phyloP scores from a whole-genome alignment of 345 rosid species.

The Ceriops decandra region DNA sequence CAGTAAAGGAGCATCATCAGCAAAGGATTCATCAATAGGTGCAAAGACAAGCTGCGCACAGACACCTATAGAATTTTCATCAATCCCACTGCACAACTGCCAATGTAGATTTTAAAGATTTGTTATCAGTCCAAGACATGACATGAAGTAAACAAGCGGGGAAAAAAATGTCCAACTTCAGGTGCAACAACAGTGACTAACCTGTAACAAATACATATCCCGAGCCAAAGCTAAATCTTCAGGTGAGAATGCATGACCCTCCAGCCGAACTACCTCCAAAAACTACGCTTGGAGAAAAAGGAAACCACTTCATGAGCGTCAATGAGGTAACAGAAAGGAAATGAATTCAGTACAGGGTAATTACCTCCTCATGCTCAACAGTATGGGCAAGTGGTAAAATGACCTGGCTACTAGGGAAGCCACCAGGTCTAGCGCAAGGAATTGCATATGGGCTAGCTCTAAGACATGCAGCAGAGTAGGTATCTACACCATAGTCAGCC shows the following conservation, averaged over 20 bases:
- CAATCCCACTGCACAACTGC: constrained; percentile 86
- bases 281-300: constrained; percentile 38
- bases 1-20: constrained; percentile 92
- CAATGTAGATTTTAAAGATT: constrained; percentile 1
- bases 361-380: constrained; percentile 92
- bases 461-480: constrained; percentile 79
- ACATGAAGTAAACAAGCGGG: background rate
- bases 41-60: constrained; percentile 98
- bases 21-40: constrained; percentile 90
- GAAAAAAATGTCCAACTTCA: background rate
- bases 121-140: background rate
- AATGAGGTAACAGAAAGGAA: background rate
- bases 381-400: constrained; percentile 91
- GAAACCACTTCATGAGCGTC: background rate
- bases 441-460: constrained; percentile 79
- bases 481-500: constrained; percentile 94
- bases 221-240: constrained; percentile 80
- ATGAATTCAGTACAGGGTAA: background rate
- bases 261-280: constrained; percentile 90
- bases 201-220: constrained; percentile 95
- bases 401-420: constrained; percentile 87
- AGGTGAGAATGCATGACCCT: constrained; percentile 83
- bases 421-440: constrained; percentile 82
- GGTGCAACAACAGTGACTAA: constrained; percentile 14
- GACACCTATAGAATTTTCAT: constrained; percentile 81